Evolutionary conservation across 2,329 filamentous ascomycete species (phyloP).

Genomic region (Arachnomyces sp.): DNA sequence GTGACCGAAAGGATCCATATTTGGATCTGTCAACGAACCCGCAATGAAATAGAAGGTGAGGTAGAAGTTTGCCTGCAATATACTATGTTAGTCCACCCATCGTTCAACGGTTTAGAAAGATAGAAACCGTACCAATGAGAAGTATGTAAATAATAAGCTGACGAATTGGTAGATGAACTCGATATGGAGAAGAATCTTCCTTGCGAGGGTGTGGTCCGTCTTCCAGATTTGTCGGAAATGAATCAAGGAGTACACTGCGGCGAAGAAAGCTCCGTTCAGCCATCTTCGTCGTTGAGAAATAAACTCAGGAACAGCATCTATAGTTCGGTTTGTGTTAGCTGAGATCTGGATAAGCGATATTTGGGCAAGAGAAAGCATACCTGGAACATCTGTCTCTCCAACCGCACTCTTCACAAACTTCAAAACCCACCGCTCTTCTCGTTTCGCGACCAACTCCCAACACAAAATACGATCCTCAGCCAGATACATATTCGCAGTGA

Average conservation of each 20-base stretch:
- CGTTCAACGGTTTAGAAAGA: neutral
- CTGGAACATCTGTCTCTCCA: slow-evolving; percentile 94
- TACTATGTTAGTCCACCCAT: slow-evolving; percentile 10
- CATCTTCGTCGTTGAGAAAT: slow-evolving; percentile 92
- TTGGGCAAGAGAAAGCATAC: slow-evolving; percentile 38
- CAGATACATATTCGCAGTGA: slow-evolving; percentile 98
- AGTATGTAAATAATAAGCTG: slow-evolving; percentile 90
- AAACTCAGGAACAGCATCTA: slow-evolving; percentile 88
- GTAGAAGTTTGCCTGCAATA: slow-evolving; percentile 76
- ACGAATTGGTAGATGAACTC: slow-evolving; percentile 95
- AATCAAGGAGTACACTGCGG: slow-evolving; percentile 91
- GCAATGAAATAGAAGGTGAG: slow-evolving; percentile 98
- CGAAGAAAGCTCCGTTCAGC: slow-evolving; percentile 98
- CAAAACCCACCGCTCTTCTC: slow-evolving; percentile 89
- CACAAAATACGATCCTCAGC: slow-evolving; percentile 98
- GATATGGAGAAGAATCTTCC: slow-evolving; percentile 86
- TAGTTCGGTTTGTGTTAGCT: neutral
- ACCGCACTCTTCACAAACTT: slow-evolving; percentile 97
- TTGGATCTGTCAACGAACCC: slow-evolving; percentile 71
- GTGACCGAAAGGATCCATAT: slow-evolving; percentile 85
- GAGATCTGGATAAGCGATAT: neutral
- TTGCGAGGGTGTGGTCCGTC: slow-evolving; percentile 81
- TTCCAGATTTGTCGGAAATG: slow-evolving; percentile 89
- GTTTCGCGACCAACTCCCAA: slow-evolving; percentile 94
- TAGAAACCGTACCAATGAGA: slow-evolving; percentile 57